Base-by-base conservation (phyloP, 331 rosid species). In the Acacia pycnantha region DNA sequence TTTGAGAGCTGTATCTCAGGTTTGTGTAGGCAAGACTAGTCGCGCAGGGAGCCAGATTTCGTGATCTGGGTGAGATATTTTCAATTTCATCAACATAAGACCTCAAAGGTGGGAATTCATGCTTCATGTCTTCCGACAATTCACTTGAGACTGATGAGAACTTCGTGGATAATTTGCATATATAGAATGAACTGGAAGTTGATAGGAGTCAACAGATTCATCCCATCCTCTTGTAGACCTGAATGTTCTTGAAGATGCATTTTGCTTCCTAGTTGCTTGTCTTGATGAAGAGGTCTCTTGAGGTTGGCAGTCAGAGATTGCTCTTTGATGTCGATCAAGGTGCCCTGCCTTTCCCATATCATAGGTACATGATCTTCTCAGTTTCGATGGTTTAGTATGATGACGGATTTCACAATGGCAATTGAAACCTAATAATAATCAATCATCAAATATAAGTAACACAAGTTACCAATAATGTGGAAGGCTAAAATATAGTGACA, bases 371-470 rank as follows among this genome's bases (percentile, higher is more conserved):
- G 82, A 61, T 62, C 83, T 87, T 83, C 82, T 81, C 79, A 21
- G 47, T 77, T 83, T 81, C 15, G 88, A 62, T 76, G 58, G 78
- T 85, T 82, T 82, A 26, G 67, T 79, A 48, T 53, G 77, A 54
- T 70, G 74, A 44, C 67, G 77, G 75, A 77, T 59, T 87, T 86
- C 85, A 73, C 46, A 86, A 41, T 46, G 79, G 54, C 67, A 35
- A 75, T 86, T 89, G 13, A 64, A 50, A 82, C 82, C 90, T 90
- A 78, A 80, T 70, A 81, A 78, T 58, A 11, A 22, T 47, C 27
- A 56, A n/a, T 22, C 27, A 76, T 56, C 24, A 80, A 37, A 73
- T 11, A 73, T 0, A 29, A 61, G 61, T 35, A 54, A 70, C 76
- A 75, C 4, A 48, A 67, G 71, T 75, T 56, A 79, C 44, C 64